Evolutionary conservation across 202 grass and related monocot species (phyloP), one percentile per base, ranked within the genome.

Genomic region (Setaria viridis): DNA sequence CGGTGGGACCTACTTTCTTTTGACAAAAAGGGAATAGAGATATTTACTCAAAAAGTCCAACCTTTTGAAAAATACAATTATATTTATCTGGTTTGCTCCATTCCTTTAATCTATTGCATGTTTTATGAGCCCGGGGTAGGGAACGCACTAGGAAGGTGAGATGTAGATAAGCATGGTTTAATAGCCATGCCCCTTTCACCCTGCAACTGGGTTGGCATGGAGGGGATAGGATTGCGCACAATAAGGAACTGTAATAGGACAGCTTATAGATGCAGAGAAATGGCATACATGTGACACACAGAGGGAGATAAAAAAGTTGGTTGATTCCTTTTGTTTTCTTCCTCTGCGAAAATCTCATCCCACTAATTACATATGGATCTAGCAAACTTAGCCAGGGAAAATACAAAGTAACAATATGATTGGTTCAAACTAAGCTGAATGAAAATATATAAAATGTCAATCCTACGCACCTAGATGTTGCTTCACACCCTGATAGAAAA

Each of bases 1-100:
- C 89, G 87, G 95, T 89, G 85, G 77, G 89, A 94, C 95, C 92
- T 94, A 54, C 51, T 5, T 50, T 80, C 65, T 42, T 82, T 60
- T 62, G 17, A 62, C 4, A n/a, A 57, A 57, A n/a, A 14, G 4
- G 39, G 6, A 21, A 60, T 43, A 29, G 35, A 3, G 37, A 78
- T 17, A 62, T 45, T 4, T 19, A 57, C 33, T 39, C 0, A 39
- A 41, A 39, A n/a, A 0, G 6, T 35, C 1, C 9, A 57, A 41
- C 3, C 11, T 21, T 30, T 60, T 30, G 3, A 11, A 63, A 30
- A 33, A 7, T 5, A 3, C 20, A 43, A 57, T 9, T n/a, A 37
- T 34, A n/a, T 75, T 50, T 42, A 17, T 21, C 0, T 11, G 0
- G 6, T 14, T 34, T 6, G 12, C 15, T 72, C 50, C 25, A 4